Evolutionary conservation across 371 early-diverging fungal species (phyloP), one percentile per base, ranked within the genome.

Genomic region (Actinomortierella wolfii): DNA sequence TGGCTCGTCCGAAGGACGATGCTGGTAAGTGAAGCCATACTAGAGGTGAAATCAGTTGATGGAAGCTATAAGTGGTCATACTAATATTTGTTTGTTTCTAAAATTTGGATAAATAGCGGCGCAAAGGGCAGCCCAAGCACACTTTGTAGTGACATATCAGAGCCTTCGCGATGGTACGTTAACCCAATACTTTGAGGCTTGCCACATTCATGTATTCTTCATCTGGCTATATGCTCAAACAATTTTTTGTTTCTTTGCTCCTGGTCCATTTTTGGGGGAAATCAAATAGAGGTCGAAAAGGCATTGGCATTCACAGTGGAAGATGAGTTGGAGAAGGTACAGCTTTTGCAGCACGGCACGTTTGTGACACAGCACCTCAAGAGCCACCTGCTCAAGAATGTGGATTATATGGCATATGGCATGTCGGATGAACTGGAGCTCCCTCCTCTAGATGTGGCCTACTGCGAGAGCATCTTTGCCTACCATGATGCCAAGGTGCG

Each of bases 391-490:
- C 54, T 86, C 42, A 68, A 74, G 18, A 76, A 78, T 11, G 73
- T 86, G 14, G 88, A 88, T 58, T 85, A 83, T 61, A 77, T 77
- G 47, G 78, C 82, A 21, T 88, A 88, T 59, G 88, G 85, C 4
- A 76, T 90, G 60, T 84, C 82, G 1, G 85, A 86, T 52, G 81
- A 80, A 0, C 78, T 86, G 9, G 84, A 85, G 68, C 56, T 89
- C 24, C 83, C 84, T 56, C 78, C 84, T 49, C 74, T 89, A 67
- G 86, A 84, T 64, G 76, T 80, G 2, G 65, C 81, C 42, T 66
- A 83, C 8, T 86, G 84, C 63, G 85, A 87, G 56, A 76, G 76
- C 0, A 76, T 87, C 48, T 71, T 89, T 26, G 64, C 81, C 9
- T 77, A 82, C 46, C 79, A 87, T 41, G 89, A 88, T 62, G 54